Evolutionary conservation across 345 rosid species (phyloP), one percentile per base, ranked within the genome.

Genomic region (Eucalyptus cloeziana): DNA sequence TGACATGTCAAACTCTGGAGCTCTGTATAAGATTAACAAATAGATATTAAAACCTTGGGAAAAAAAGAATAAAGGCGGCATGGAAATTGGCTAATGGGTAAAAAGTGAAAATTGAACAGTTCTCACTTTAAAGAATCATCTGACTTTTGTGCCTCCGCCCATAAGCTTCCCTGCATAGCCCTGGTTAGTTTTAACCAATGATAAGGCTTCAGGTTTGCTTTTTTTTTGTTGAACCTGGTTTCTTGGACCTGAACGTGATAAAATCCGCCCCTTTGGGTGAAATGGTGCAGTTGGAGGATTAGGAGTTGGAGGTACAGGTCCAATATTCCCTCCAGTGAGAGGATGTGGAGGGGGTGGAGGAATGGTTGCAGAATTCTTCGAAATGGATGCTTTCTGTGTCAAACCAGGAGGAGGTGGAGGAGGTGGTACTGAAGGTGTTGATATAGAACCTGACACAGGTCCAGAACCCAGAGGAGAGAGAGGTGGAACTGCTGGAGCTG

Each of bases 181-280:
- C 96, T 96, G 87, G 97, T 91, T 87, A 97, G 89, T 93, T 97
- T 97, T 94, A 96, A 92, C 99, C 99, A 97, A 93, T 97, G 99
- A 93, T 96, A 93, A 15, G 99, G 99, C 93, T 97, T 97, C 88
- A 97, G 91, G 87, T 54, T 51, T 40, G 87, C 43, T 54, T 93
- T 97, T 96, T 96, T 91, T 96, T 94, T 67, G 94, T 83, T 92
- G 87, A 54, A 86, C 69, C 69, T 50, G 87, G 69, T 86, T 60
- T 86, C 33, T 54, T 62, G 91, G 91, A 92, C 95, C 91, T 83
- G 93, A 88, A 47, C 96, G 99, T 37, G 96, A 93, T 90, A 95
- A 91, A 43, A 45, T 87, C 89, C 97, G 91, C 33, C 98, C 96
- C 92, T 93, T 97, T 90, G 96, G 45, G 87, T 91, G 90, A 45